Base-by-base conservation (phyloP, 352 stramenopile genomes). In the Peronospora destructor region DNA sequence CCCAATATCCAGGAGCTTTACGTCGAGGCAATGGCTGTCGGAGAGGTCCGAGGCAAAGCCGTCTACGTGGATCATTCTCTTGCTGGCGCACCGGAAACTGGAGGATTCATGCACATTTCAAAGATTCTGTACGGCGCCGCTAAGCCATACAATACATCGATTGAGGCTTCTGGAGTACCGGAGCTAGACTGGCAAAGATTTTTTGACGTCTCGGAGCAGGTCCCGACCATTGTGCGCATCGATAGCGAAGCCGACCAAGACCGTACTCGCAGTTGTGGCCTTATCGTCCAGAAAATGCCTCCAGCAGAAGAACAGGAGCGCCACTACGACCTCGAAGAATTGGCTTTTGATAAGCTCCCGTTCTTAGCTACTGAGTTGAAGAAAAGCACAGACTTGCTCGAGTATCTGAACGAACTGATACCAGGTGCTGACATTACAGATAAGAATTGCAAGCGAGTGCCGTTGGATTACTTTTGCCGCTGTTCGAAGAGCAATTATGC, bases 201-300 rank as follows among this genome's bases (percentile, higher is more conserved):
- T 61, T 93, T 87, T 47, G 80, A 93, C 50, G 44, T 78, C 10
- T 93, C 83, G 9, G 83, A 93, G 73, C 83, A 93, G 55, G 66
- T 90, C 3, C 80, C 83, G n/a, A 91, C 83, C 2, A 78, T 85
- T 14, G 80, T 93, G 25, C 80, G 77, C 23, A 77, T 93, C 46
- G 72, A 81, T 21, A 86, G 78, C 33, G 60, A 75, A 25, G 34
- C 70, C 0, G 51, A 64, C 3, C 63, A 73, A 14, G 73, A 78
- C 23, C 61, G 78, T 23, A 61, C 84, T 12, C 62, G 62, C 13
- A 85, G 66, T 47, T 87, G 76, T 55, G 83, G 83, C 6, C 48
- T 94, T 11, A 91, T 85, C 38, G 71, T 94, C 25, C 80, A 94
- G 53, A 83, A 89, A 44, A 89, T 94, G 79, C 80, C 83, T 0